Percentiles rank a stretch among this genome's conserved stretches.
Conservation (phyloP, 2,329 filamentous ascomycete species). For the Fusarium metavorans region DNA sequence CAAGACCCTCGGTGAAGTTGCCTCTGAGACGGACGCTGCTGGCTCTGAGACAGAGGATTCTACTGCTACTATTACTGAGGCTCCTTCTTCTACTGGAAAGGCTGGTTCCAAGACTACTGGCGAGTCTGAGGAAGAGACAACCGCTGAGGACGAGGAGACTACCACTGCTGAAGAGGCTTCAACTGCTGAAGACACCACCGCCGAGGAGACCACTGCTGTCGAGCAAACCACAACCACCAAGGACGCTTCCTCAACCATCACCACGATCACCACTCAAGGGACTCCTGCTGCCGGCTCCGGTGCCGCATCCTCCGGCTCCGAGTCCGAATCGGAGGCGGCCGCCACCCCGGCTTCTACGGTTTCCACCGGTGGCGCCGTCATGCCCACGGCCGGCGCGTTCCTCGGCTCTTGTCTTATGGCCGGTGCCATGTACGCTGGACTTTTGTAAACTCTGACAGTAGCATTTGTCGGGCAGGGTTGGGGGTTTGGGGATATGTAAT, state of each 20-base stretch:
- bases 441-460: constrained; percentile 38
- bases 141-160: constrained; percentile 7
- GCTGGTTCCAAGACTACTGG: constrained; percentile 2
- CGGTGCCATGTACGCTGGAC: constrained; percentile 44
- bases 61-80: constrained; percentile 34
- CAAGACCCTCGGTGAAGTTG: constrained; percentile 40
- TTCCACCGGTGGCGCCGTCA: constrained; percentile 39
- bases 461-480: neutral
- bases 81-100: constrained; percentile 26
- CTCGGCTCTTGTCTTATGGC: constrained; percentile 42
- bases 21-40: constrained; percentile 11
- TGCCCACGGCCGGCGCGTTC: constrained; percentile 42
- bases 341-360: constrained; percentile 29
- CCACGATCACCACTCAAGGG: constrained; percentile 17
- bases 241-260: constrained; percentile 20
- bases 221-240: constrained; percentile 10
- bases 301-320: constrained; percentile 27
- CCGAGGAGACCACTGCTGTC: constrained; percentile 8
- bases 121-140: constrained; percentile 1
- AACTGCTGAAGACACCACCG: constrained; percentile 1
- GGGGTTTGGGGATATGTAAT: neutral
- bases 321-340: constrained; percentile 30
- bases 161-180: neutral
- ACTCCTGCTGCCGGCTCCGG: constrained; percentile 21
- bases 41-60: constrained; percentile 3